phyloP scores from a whole-genome alignment of 2,329 filamentous ascomycete genomes.

The Aspergillus tanneri region DNA sequence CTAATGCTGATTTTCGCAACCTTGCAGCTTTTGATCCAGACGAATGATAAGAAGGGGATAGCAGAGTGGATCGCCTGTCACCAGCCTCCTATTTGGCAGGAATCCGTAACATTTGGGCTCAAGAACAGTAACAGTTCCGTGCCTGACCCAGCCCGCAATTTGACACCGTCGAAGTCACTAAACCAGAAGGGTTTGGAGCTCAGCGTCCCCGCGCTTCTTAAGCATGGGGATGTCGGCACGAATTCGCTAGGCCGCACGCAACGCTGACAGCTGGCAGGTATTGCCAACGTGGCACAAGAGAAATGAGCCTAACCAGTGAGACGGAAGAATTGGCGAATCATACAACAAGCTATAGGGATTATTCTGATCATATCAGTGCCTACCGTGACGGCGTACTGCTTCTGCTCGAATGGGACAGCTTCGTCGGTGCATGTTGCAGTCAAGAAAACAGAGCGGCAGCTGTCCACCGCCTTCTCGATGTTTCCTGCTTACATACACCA shows the following conservation, averaged over 20 bases:
- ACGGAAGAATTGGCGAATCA: slow-evolving; percentile 11
- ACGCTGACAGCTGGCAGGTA: slow-evolving; percentile 27
- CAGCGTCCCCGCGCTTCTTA: slow-evolving; percentile 22
- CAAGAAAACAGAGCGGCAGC: no score
- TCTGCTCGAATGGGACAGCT: no score
- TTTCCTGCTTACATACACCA: no score
- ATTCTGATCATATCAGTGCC: not conserved
- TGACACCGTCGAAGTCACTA: slow-evolving; percentile 12
- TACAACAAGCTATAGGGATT: not conserved
- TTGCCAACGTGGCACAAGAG: slow-evolving; percentile 32
- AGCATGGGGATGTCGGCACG: slow-evolving; percentile 17
- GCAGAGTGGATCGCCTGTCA: slow-evolving; percentile 23
- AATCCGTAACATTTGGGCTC: slow-evolving; percentile 14
- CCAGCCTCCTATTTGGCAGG: slow-evolving; percentile 13
- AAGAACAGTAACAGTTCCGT: slow-evolving; percentile 3
- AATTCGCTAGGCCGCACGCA: slow-evolving; percentile 18
- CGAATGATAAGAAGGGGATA: slow-evolving; percentile 22
- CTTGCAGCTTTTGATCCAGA: slow-evolving; percentile 28
- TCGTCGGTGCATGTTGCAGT: no score
- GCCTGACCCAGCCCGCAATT: slow-evolving; percentile 12
- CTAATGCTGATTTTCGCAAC: slow-evolving; percentile 29
- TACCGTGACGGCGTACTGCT: no score
- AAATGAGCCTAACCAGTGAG: not conserved
- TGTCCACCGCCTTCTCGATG: no score
- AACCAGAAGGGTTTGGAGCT: slow-evolving; percentile 9